Evolutionary conservation across 2,329 filamentous ascomycete genomes (phyloP), one percentile per base, ranked within the genome.

Genomic region (Fusarium sp.): DNA sequence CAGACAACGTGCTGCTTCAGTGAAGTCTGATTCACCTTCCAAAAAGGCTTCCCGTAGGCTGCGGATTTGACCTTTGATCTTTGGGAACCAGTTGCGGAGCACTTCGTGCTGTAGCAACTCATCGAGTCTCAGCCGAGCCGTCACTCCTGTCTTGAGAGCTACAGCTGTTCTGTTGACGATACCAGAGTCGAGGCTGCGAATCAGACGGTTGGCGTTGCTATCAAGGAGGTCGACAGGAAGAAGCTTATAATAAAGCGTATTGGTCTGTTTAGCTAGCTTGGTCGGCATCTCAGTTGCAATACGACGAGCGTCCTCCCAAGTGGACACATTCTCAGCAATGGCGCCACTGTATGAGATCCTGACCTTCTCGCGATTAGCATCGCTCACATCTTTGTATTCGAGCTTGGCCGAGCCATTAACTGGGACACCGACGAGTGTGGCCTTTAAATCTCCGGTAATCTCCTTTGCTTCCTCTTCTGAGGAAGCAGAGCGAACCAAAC

Each of bases 301-400:
- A 20, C 47, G 47, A 30, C 47, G 47, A 51, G 47, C 47, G 47
- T 51, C 47, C n/a, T 51, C 47, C 47, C 47, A 51, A 20, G 47
- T 51, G 26, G 47, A 51, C 11, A 51, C 47, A 4, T 51, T 51
- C 9, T 51, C 47, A 23, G 47, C 47, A 31, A 51, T 51, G 26
- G 47, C 47, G 36, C 47, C 47, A 20, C 47, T 51, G 26, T 51
- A 51, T 30, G 47, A 51, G 34, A 51, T 51, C 26, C 40, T 51
- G 33, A 51, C 47, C 13, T 51, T 37, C 34, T 51, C 47, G 36
- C 47, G 47, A 34, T 51, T 40, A 18, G 12, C 34, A 3, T 51
- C 47, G 47, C 47, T 51, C 12, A 51, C 34, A 9, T 20, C 26
- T 16, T 51, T 51, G 23, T 51, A 51, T 51, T 51, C 47, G 26